Base-by-base conservation (phyloP, 208 protist genomes). In the Leishmania aethiopica region DNA sequence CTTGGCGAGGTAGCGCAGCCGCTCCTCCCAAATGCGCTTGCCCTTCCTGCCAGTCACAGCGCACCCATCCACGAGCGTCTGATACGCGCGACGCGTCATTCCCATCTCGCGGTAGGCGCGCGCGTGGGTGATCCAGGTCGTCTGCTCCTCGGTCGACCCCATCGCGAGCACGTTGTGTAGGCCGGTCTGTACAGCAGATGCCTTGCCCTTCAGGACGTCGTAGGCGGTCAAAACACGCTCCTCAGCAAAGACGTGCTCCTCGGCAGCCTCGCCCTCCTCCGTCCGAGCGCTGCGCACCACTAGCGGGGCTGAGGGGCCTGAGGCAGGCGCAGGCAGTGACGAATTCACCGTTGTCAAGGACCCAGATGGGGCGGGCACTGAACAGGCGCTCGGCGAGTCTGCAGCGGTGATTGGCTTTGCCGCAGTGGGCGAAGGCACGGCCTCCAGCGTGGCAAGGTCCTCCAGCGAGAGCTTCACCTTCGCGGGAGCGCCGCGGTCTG, bases 41-140 rank as follows among this genome's bases (percentile, higher is more conserved):
- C 92, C 94, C 74, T 91, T 89, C 59, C 70, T 72, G 28, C 94
- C 94, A 2, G 91, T 93, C 60, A 90, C 74, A 40, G 78, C 81
- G 78, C 92, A 97, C 15, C 94, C 94, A 37, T 95, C 92, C 11
- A 90, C 78, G 10, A 97, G 86, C 32, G 90, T 93, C 51, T 91
- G 84, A 17, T 89, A 85, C 11, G 94, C 94, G 53, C 91, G 90
- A 37, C 84, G 82, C n/a, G 73, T 64, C 85, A 92, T 88, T 71
- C 92, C 94, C 88, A 96, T 94, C 82, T 96, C 89, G 17, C 91
- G 86, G 35, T 91, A 89, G 6, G 90, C 94, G 45, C 92, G 88
- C 0, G 94, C 85, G 69, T 95, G 94, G 3, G 91, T 96, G 81
- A 97, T 92, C 90, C 91, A 97, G 13, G 94, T 97, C 3, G 86